Percentiles rank a stretch among this genome's conserved stretches.
Evolutionary conservation across 805 yeast genomes (phyloP).

Genomic region (Spencermartinsiella europaea): DNA sequence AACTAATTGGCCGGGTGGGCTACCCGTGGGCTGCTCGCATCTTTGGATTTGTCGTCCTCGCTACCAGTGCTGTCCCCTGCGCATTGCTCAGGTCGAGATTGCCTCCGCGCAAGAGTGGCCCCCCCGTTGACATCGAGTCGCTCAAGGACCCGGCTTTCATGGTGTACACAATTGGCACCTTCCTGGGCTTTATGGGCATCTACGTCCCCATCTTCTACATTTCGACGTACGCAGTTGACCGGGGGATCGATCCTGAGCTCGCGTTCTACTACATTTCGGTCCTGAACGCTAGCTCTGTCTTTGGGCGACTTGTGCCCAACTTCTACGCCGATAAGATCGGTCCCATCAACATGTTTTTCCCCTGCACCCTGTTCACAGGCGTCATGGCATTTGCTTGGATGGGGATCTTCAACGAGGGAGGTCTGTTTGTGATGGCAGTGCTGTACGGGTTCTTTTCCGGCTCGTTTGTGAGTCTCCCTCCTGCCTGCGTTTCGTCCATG

Average conservation of each 20-base stretch:
- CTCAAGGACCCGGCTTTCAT: conserved; percentile 20
- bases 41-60: conserved; percentile 39
- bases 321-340: conserved; percentile 44
- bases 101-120: conserved; percentile 25
- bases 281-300: conserved; percentile 34
- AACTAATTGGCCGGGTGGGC: conserved; percentile 39
- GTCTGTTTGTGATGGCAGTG: conserved; percentile 26
- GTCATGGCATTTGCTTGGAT: conserved; percentile 21
- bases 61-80: conserved; percentile 23
- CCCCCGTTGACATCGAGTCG: conserved; percentile 20
- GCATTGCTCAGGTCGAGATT: conserved; percentile 22
- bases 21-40: conserved; percentile 46
- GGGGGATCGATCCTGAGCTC: conserved; percentile 20
- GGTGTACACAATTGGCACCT: conserved; percentile 17
- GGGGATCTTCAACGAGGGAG: conserved; percentile 21
- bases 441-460: conserved; percentile 33
- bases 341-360: conserved; percentile 36
- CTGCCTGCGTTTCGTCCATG: conserved; percentile 27
- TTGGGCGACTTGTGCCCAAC: conserved; percentile 49
- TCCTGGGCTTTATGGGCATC: conserved; percentile 38
- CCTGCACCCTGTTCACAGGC: conserved; percentile 20
- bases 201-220: conserved; percentile 32
- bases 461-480: conserved; percentile 29
- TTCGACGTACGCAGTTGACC: conserved; percentile 27
- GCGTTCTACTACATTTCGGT: conserved; percentile 30